Evolutionary conservation across 2,329 filamentous ascomycete genomes (phyloP).

Genomic region (Orbilia oligospora): DNA sequence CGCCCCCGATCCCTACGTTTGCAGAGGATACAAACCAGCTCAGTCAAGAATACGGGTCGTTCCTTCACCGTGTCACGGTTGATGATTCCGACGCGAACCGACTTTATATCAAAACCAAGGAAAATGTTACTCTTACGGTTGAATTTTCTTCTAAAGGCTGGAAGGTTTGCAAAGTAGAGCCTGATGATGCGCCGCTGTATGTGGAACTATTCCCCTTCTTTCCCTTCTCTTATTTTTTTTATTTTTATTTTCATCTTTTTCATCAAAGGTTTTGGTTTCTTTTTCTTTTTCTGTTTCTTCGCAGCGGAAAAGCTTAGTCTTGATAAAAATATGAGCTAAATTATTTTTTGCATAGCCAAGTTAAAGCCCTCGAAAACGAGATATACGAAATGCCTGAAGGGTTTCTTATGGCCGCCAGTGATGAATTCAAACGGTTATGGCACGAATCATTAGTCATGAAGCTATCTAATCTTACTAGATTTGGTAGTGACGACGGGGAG

Average conservation of each 20-base stretch:
- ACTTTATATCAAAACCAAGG: slow-evolving; percentile 49
- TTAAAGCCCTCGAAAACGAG: slow-evolving; percentile 58
- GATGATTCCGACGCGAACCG: slow-evolving; percentile 36
- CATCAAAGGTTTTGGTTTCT: no score
- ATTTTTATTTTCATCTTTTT: not conserved
- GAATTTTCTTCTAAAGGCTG: slow-evolving; percentile 44
- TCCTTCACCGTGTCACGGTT: slow-evolving; percentile 41
- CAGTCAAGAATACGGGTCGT: slow-evolving; percentile 44
- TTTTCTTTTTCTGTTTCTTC: not conserved
- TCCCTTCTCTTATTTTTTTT: not conserved
- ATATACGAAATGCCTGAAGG: slow-evolving; percentile 52
- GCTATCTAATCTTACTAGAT: slow-evolving; percentile 22
- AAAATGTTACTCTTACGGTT: slow-evolving; percentile 41
- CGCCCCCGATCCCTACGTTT: slow-evolving; percentile 51
- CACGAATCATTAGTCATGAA: slow-evolving; percentile 46
- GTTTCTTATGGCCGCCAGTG: slow-evolving; percentile 56
- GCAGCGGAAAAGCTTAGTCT: not conserved
- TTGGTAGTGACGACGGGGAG: slow-evolving; percentile 19
- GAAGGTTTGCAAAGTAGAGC: slow-evolving; percentile 42
- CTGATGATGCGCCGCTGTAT: slow-evolving; percentile 52
- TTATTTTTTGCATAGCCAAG: slow-evolving; percentile 40
- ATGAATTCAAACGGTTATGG: slow-evolving; percentile 57
- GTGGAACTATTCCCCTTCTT: not conserved
- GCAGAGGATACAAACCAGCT: slow-evolving; percentile 54
- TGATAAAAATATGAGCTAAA: slow-evolving; percentile 24